These are phyloP conservation scores for Colletotrichum sp. DNA, from an alignment of 2,329 filamentous ascomycete species.

Conservation along the genomic window DNA sequence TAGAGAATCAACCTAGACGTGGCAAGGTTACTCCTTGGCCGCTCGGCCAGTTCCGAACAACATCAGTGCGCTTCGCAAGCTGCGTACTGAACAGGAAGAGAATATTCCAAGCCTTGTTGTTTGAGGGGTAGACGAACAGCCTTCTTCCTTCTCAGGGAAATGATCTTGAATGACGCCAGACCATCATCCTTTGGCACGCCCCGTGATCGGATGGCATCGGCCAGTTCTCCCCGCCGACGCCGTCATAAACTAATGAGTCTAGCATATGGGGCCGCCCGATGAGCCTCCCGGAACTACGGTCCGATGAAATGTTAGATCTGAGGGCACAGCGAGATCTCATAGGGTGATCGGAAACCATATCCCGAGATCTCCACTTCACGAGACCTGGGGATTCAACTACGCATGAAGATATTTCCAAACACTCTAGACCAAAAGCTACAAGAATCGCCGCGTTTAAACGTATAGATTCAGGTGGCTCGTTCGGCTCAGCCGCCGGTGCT, in stretches of 20 bases:
- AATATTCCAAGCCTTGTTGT: not conserved
- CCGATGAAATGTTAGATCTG: not conserved
- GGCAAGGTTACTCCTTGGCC: not conserved
- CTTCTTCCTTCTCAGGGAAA: not conserved
- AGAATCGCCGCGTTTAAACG: not conserved
- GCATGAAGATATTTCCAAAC: not conserved
- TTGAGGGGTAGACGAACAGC: not conserved
- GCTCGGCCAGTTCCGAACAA: not conserved
- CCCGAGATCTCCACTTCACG: not conserved
- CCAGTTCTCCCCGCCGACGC: not conserved
- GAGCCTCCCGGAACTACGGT: not conserved
- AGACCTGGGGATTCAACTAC: not conserved
- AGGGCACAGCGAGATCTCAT: not conserved
- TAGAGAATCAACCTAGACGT: not conserved
- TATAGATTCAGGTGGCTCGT: not conserved
- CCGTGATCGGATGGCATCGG: not conserved
- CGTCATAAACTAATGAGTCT: not conserved
- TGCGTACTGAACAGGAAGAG: not conserved
- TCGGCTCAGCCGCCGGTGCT: not conserved
- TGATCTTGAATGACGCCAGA: not conserved
- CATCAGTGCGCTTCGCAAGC: not conserved
- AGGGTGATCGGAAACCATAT: conserved; percentile 6
- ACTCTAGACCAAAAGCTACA: not conserved
- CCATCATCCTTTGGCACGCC: not conserved
- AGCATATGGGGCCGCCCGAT: not conserved